Conservation (phyloP, 2,329 filamentous ascomycete species). For the Byssoonygena ceratinophila region DNA sequence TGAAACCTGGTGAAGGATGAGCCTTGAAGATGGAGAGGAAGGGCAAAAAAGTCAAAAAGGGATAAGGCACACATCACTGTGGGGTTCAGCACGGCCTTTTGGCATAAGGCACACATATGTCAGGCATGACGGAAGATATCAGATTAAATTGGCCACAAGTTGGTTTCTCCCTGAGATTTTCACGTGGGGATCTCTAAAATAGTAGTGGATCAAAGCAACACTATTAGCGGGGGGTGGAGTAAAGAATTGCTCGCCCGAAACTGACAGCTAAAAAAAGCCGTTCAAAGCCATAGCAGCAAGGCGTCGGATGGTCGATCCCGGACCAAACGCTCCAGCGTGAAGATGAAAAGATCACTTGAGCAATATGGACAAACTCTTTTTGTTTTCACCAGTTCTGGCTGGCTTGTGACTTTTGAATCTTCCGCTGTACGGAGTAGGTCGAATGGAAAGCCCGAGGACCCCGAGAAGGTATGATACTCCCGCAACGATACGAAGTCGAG, state of each 20-base stretch:
- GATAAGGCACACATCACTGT: constrained; percentile 7
- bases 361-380: background rate
- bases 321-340: background rate
- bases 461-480: too few species aligned
- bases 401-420: background rate
- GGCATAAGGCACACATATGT: constrained; percentile 7
- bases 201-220: background rate
- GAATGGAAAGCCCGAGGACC: too few species aligned
- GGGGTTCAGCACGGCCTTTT: constrained; percentile 9
- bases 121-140: constrained; percentile 1
- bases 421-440: too few species aligned
- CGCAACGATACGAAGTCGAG: background rate
- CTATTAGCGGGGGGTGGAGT: background rate
- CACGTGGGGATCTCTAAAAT: constrained; percentile 3
- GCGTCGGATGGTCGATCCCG: constrained; percentile 2
- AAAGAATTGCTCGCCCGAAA: background rate
- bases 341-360: constrained; percentile 5
- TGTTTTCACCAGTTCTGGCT: background rate
- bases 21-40: background rate
- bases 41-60: background rate
- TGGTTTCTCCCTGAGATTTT: background rate
- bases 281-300: background rate
- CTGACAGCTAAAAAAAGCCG: background rate
- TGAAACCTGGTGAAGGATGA: background rate
- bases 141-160: background rate